Conservation (phyloP, 805 yeast genomes). For the Kregervanrija pseudodelftensis region DNA sequence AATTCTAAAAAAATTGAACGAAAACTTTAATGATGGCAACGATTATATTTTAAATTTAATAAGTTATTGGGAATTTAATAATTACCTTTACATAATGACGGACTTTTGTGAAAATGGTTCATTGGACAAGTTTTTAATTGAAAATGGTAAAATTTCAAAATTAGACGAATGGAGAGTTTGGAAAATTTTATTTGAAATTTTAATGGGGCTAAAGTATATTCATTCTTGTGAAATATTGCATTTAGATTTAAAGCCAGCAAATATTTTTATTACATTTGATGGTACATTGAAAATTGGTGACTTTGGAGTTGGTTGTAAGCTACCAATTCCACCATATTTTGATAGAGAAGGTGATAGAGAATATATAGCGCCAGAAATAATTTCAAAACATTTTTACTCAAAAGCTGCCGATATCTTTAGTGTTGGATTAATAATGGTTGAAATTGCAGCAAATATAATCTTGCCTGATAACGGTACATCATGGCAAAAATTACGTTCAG, state of each 20-base stretch:
- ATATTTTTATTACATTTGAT: conserved; percentile 88
- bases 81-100: conserved; percentile 82
- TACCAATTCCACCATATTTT: conserved; percentile 64
- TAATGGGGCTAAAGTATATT: conserved; percentile 72
- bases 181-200: conserved; percentile 85
- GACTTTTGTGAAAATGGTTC: conserved; percentile 93
- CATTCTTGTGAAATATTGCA: conserved; percentile 76
- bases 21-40: conserved; percentile 23
- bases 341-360: conserved; percentile 97
- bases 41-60: conserved; percentile 73
- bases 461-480: conserved; percentile 94
- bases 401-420: conserved; percentile 93
- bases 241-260: conserved; percentile 91
- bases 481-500: conserved; percentile 93
- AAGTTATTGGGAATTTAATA: conserved; percentile 79
- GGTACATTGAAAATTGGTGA: conserved; percentile 93
- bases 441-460: conserved; percentile 91
- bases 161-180: conserved; percentile 96
- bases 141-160: conserved; percentile 65
- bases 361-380: conserved; percentile 94
- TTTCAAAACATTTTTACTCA: conserved; percentile 73
- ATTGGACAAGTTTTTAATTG: conserved; percentile 69
- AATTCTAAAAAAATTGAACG: conserved; percentile 37
- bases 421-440: conserved; percentile 88
- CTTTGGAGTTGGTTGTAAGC: conserved; percentile 85